Percentiles rank a stretch among this genome's conserved stretches.
phyloP scores from a whole-genome alignment of 1,284 basidiomycete species.

The Irpex sp. region DNA sequence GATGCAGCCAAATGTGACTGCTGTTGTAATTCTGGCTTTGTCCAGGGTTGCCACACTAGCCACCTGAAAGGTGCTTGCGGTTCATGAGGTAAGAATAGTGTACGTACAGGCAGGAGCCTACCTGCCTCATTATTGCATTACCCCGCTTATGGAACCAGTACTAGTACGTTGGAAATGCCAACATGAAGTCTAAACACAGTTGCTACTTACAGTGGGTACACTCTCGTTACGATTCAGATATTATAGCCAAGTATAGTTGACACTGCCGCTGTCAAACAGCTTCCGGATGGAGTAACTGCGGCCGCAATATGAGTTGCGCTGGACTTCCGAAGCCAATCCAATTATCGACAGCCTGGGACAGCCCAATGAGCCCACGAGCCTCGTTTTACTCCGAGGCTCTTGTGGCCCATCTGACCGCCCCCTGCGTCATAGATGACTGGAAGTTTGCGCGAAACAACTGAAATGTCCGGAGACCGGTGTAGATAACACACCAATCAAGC shows the following conservation, averaged over 20 bases:
- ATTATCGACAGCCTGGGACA: neutral
- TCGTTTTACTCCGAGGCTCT: neutral
- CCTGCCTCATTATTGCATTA: too few relatives aligned
- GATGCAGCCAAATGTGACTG: too few relatives aligned
- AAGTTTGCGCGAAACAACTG: neutral
- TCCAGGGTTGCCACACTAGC: too few relatives aligned
- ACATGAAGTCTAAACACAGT: neutral
- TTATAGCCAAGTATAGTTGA: neutral
- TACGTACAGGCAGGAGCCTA: too few relatives aligned
- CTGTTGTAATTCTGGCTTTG: too few relatives aligned
- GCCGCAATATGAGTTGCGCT: neutral
- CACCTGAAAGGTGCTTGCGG: too few relatives aligned
- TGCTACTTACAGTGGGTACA: too few relatives aligned
- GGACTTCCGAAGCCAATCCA: neutral
- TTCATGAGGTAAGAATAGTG: too few relatives aligned
- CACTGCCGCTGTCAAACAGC: neutral
- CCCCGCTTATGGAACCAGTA: neutral
- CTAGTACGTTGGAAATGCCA: neutral
- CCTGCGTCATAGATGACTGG: neutral
- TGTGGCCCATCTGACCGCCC: neutral
- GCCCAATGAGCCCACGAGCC: neutral
- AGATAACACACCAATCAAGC: constrained; percentile 2
- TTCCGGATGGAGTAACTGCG: constrained; percentile 3
- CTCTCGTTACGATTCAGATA: too few relatives aligned
- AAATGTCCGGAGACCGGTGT: constrained; percentile 7